Base-by-base conservation (phyloP, 1,284 basidiomycete species). In the Puccinia triticina region DNA sequence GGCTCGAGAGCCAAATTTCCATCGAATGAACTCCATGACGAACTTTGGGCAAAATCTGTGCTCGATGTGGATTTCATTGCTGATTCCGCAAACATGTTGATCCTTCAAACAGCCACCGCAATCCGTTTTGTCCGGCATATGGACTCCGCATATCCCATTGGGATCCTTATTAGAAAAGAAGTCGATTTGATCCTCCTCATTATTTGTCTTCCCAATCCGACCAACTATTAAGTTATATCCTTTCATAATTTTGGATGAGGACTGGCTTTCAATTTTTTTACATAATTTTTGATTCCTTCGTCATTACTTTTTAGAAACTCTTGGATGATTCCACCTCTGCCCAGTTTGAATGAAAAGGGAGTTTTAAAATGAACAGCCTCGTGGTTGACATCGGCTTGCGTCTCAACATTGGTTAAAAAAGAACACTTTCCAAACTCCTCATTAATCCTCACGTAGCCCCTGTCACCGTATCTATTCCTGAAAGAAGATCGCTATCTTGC, bases 181-280 rank as follows among this genome's bases (percentile, higher is more conserved):
- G 4, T 10, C 64, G 64, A 67, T 5, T 34, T 32, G n/a, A 67
- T 34, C 26, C 11, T 67, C 64, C 23, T 59, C 57, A 7, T n/a
- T 32, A 29, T 40, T 29, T 8, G 37, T 67, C 26, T 59, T 37
- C 1, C 18, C 34, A 23, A 59, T 76, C 40, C 59, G n/a, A 50
- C 72, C 72, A 48, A 74, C 32, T 8, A 74, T 46, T 29, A 74
- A 53, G 50, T 74, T 74, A 37, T 50, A 74, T n/a, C 72, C 72
- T 50, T 74, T 53, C 72, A 74, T 74, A 2, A 23, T 29, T 50
- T 74, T 23, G 5, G 57, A 59, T 23, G 57, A 23, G 16, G 10
- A 50, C 46, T 74, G 4, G 43, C 12, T 37, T 50, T 74, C n/a
- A 74, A 32, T 26, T 53, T 26, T 16, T 26, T 18, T 43, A 74